Base-by-base conservation (phyloP, 306 rosid genomes). In the Cucumis hystrix region DNA sequence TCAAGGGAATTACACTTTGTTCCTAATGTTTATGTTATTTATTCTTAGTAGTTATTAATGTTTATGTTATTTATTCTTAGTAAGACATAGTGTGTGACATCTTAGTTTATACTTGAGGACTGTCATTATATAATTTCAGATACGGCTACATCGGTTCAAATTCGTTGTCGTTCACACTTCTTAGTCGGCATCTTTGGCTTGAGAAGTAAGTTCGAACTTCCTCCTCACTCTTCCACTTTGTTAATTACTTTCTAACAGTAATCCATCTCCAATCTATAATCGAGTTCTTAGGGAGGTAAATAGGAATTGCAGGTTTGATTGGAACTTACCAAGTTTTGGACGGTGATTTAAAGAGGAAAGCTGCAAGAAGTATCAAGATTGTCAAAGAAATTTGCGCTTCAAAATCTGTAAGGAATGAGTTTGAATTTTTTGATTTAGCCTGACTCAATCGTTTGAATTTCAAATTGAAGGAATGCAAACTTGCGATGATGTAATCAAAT, bases 91-190 rank as follows among this genome's bases (percentile, higher is more conserved):
- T n/a, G n/a, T n/a, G n/a, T 23, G 25, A 23, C 25, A 23, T 23
- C 25, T 23, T 23, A 23, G 25, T 23, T 23, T 23, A 23, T 23
- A 23, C 25, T 23, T 23, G 25, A 23, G 25, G 25, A 23, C 25
- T 1, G 25, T 23, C 25, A 23, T 1, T 23, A 23, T 23, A 23
- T 23, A 23, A 23, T 23, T 23, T 1, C 25, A 23, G 63, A 43
- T 8, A 39, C 84, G 13, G 16, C 70, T 57, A 43, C 61, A 81
- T 49, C 83, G 79, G 68, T 85, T 82, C 80, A 82, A 76, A 75
- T 87, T 85, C 73, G 79, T 85, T 49, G 16, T 85, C 17, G 75
- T 87, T 70, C 79, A 83, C 13, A 89, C 2, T 6, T 74, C 11
- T 84, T 82, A 3, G 21, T 85, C n/a, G 72, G 41, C 23, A 68